Evolutionary conservation across 164 flowering plant species (phyloP).

Genomic region (Platanus orientalis): DNA sequence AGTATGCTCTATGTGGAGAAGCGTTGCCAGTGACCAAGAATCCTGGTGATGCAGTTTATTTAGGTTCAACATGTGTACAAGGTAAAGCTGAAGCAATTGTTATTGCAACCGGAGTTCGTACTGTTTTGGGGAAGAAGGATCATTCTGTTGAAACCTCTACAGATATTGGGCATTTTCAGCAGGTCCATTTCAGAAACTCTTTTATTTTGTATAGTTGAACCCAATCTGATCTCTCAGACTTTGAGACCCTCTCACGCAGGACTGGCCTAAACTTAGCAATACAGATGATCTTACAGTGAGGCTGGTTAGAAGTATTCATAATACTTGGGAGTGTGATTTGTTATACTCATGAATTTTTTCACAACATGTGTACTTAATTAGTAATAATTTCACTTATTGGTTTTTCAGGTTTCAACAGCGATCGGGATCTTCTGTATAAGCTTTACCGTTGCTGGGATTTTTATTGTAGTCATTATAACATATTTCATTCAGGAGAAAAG

Average conservation of each 20-base stretch:
- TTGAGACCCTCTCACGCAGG: not conserved
- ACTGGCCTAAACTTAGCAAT: not conserved
- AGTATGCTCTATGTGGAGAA: slow-evolving; percentile 85
- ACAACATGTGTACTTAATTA: not conserved
- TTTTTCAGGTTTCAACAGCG: slow-evolving; percentile 60
- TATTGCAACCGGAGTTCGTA: slow-evolving; percentile 80
- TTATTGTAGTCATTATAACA: slow-evolving; percentile 55
- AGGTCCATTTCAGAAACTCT: slow-evolving; percentile 33
- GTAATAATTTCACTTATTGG: not conserved
- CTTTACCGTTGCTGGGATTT: slow-evolving; percentile 68
- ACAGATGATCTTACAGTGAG: not conserved
- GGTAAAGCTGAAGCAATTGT: slow-evolving; percentile 85
- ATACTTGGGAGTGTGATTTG: not conserved
- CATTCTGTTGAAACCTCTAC: slow-evolving; percentile 75
- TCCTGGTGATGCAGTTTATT: slow-evolving; percentile 74
- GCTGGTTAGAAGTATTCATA: not conserved
- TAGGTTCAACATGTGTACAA: slow-evolving; percentile 86
- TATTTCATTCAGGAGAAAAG: slow-evolving; percentile 43
- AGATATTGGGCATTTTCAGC: slow-evolving; percentile 76
- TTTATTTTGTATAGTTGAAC: not conserved
- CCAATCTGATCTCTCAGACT: not conserved
- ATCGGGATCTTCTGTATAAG: slow-evolving; percentile 84
- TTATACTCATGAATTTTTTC: not conserved
- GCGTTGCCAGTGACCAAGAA: slow-evolving; percentile 75
- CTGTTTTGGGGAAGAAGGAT: slow-evolving; percentile 87